Evolutionary conservation across 495 filamentous ascomycete genomes (phyloP).

Genomic region (Penicillium canescens): DNA sequence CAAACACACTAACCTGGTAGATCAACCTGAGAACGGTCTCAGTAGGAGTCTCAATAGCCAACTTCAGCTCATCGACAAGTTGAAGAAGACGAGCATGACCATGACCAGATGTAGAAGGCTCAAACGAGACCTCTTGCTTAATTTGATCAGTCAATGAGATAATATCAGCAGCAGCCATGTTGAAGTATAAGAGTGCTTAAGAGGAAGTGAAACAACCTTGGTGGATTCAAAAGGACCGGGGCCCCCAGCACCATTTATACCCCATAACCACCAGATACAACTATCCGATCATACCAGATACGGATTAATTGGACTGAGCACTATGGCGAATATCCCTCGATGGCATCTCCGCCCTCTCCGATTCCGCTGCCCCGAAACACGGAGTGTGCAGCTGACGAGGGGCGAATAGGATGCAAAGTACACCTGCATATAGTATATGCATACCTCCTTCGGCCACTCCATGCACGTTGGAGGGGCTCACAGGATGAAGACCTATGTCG

Average conservation of each 20-base stretch:
- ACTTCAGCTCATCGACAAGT: constrained; percentile 11
- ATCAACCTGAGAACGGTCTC: constrained; percentile 15
- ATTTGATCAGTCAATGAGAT: constrained; percentile 2
- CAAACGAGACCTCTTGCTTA: neutral
- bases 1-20: constrained; percentile 7
- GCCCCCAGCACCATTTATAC: neutral
- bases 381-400: neutral
- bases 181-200: neutral
- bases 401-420: neutral
- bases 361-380: constrained; percentile 6
- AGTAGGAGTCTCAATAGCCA: constrained; percentile 15
- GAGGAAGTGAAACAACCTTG: neutral
- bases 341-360: neutral
- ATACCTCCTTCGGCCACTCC: no score
- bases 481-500: neutral
- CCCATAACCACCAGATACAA: neutral
- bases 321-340: neutral
- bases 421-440: neutral
- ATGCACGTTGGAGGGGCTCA: no score
- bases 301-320: neutral
- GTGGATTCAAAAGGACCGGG: neutral
- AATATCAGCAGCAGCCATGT: neutral
- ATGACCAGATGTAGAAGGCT: neutral
- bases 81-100: constrained; percentile 12
- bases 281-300: neutral